Percentiles rank a stretch among this genome's conserved stretches.
These are phyloP conservation scores for Nitzschia inconspicua DNA, from an alignment of 108 stramenopile species.

Conservation along the genomic window DNA sequence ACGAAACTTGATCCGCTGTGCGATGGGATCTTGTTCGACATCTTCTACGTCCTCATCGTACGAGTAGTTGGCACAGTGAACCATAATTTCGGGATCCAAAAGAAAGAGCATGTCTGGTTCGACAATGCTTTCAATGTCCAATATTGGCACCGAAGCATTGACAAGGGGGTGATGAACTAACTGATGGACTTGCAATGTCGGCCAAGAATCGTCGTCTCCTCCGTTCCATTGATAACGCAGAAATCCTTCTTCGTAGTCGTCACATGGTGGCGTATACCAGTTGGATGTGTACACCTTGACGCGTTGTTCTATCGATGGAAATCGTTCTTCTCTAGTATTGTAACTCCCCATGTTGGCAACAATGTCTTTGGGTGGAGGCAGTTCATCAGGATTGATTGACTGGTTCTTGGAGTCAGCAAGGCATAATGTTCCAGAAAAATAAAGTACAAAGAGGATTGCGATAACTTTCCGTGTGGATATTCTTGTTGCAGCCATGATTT, in stretches of 20 bases:
- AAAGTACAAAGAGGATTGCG: too few relatives aligned
- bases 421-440: too few relatives aligned
- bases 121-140: conserved; percentile 23
- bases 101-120: conserved; percentile 43
- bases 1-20: conserved; percentile 28
- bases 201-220: conserved; percentile 10
- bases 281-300: conserved; percentile 63
- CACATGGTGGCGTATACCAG: conserved; percentile 61
- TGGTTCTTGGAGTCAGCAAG: too few relatives aligned
- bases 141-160: conserved; percentile 18
- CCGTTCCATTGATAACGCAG: conserved; percentile 19
- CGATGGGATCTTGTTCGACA: background rate
- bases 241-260: background rate
- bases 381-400: too few relatives aligned
- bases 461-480: too few relatives aligned
- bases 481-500: too few relatives aligned
- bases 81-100: conserved; percentile 28
- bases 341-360: background rate
- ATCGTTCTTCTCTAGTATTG: conserved; percentile 35
- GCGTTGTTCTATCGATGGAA: conserved; percentile 70
- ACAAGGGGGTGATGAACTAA: conserved; percentile 9
- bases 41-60: conserved; percentile 15
- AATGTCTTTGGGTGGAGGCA: too few relatives aligned
- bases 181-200: conserved; percentile 10
- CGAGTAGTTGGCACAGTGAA: conserved; percentile 29